Percentiles rank a stretch among this genome's conserved stretches.
phyloP scores from a whole-genome alignment of 257 asterid genomes.

The Asclepias syriaca region DNA sequence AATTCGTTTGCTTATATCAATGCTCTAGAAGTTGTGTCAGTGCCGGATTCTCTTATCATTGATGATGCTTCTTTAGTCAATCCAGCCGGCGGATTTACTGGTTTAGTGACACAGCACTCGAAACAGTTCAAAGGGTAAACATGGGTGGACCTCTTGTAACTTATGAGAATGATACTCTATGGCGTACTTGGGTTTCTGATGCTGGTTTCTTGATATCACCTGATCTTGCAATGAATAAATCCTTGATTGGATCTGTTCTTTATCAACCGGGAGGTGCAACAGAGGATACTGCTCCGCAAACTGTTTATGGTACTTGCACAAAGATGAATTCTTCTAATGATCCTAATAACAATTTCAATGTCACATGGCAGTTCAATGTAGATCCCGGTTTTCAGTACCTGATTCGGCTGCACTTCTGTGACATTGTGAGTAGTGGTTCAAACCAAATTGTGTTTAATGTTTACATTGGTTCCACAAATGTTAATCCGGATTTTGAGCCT shows the following conservation, averaged over 20 bases:
- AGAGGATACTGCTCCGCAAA: slow-evolving; percentile 47
- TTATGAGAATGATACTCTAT: slow-evolving; percentile 48
- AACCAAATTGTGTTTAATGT: slow-evolving; percentile 53
- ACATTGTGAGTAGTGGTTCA: slow-evolving; percentile 50
- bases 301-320: slow-evolving; percentile 75
- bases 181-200: slow-evolving; percentile 68
- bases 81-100: slow-evolving; percentile 41
- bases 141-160: slow-evolving; percentile 75
- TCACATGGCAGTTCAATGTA: slow-evolving; percentile 60
- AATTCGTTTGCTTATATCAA: slow-evolving; percentile 59
- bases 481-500: slow-evolving; percentile 47
- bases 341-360: slow-evolving; percentile 49
- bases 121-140: slow-evolving; percentile 64
- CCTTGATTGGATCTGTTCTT: slow-evolving; percentile 37
- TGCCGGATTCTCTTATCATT: slow-evolving; percentile 45
- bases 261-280: slow-evolving; percentile 57
- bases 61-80: slow-evolving; percentile 46
- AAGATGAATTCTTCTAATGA: slow-evolving; percentile 39
- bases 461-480: slow-evolving; percentile 37
- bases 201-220: slow-evolving; percentile 26
- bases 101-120: slow-evolving; percentile 48
- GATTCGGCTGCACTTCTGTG: slow-evolving; percentile 72
- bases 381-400: slow-evolving; percentile 58
- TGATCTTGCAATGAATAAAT: slow-evolving; percentile 20
- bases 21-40: slow-evolving; percentile 69